Conservation (phyloP, 371 early-diverging fungal genomes). For the Mucor velutinosus region DNA sequence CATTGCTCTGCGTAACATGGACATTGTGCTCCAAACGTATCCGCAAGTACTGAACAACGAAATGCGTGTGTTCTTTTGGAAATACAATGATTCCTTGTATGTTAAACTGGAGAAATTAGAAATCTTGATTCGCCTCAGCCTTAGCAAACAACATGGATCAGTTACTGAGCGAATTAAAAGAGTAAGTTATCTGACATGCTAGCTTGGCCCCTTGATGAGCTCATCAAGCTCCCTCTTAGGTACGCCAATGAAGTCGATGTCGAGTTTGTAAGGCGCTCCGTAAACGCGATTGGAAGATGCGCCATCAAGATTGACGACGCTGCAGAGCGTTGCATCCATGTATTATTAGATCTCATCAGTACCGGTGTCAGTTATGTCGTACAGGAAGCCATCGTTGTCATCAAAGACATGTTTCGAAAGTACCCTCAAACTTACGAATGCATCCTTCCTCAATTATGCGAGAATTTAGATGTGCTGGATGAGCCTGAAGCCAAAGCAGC, state of each 20-base stretch:
- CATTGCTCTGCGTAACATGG: constrained; percentile 94
- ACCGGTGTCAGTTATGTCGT: constrained; percentile 90
- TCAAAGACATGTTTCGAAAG: constrained; percentile 93
- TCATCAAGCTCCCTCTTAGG: constrained; percentile 31
- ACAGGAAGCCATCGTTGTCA: constrained; percentile 91
- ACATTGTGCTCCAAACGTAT: constrained; percentile 90
- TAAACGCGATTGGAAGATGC: constrained; percentile 90
- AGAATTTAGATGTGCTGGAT: constrained; percentile 85
- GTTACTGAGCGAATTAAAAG: constrained; percentile 90
- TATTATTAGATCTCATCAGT: constrained; percentile 86
- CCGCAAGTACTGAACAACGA: constrained; percentile 89
- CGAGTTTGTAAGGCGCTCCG: constrained; percentile 92
- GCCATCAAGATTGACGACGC: constrained; percentile 93
- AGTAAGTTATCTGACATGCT: constrained; percentile 55
- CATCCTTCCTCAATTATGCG: constrained; percentile 85
- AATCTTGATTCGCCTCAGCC: constrained; percentile 87
- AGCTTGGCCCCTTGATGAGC: neutral
- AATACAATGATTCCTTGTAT: constrained; percentile 98
- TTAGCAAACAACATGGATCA: constrained; percentile 86
- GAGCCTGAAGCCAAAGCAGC: constrained; percentile 94
- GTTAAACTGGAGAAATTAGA: constrained; percentile 97
- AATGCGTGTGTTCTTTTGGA: constrained; percentile 96
- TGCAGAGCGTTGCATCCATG: constrained; percentile 86
- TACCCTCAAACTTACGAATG: constrained; percentile 89
- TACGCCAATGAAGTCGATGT: constrained; percentile 97